Base-by-base conservation (phyloP, 805 yeast genomes). In the Metschnikowia rubicola region DNA sequence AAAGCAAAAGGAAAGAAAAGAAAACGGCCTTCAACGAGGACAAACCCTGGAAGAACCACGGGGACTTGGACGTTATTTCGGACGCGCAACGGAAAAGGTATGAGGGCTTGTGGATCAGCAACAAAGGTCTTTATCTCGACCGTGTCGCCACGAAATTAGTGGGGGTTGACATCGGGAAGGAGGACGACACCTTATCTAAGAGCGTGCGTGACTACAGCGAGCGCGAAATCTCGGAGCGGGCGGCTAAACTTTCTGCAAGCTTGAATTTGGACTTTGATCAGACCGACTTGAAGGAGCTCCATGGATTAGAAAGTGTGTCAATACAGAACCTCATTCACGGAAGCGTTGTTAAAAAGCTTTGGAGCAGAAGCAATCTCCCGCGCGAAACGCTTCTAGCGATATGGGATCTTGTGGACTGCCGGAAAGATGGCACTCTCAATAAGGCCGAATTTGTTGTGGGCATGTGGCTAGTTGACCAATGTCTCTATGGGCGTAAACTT, bases 401-500 rank as follows among this genome's bases (percentile, higher is more conserved):
- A 29, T 88, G 89, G 89, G 78, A 81, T 40, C 71, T 85, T 57
- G 92, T 91, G 5, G 88, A 79, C 61, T 75, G 67, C 46, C 64
- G 82, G 54, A 65, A 71, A 39, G 94, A 86, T 62, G 96, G 96
- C 0, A 79, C 87, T 1, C 69, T 94, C 45, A 85, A 83, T 55
- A 79, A 88, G 51, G 84, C 82, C 33, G 92, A 91, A 53, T 94
- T 94, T 58, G 69, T 92, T 30, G 92, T 91, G n/a, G 99, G 99
- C 0, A 91, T 88, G 86, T 94, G 99, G 99, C 67, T 91, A 4
- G 91, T 94, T 2, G 99, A 94, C 64, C 99, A 94, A 66, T 88
- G 97, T 61, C 72, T 94, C 11, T 94, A 92, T 62, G 99, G 99
- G 0, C 74, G 96, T 35, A 94, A 94, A 63, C 68, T 94, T 41